Base-by-base conservation (phyloP, 768 basidiomycete genomes). In the Holtermannia corniformis region DNA sequence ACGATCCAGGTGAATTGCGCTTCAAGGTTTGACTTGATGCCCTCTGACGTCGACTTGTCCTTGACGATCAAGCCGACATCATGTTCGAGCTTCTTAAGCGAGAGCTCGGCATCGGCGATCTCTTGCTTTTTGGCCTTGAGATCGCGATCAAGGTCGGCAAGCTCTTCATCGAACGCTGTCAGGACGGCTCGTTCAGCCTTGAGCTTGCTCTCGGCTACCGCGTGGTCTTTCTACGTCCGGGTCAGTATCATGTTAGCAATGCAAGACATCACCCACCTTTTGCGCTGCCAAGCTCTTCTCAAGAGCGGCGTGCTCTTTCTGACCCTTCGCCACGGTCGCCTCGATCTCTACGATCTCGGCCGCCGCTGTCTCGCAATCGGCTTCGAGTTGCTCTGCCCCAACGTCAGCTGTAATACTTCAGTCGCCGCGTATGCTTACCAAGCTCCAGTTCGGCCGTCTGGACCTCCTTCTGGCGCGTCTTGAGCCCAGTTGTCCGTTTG, bases 131-230 rank as follows among this genome's bases (percentile, higher is more conserved):
- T 88, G 55, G 76, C 79, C 72, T 87, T 87, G 71, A 96, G 84
- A 37, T 80, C 82, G 4, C 77, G 77, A 25, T 92, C 88, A 0
- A 97, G 82, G 26, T 82, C 83, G 53, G 83, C 83, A 55, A 99
- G 74, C 71, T 97, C 92, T 40, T 81, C 80, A 64, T 93, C 90
- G 71, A 92, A 97, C 1, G 86, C 82, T 19, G 81, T 82, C 11
- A 97, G 78, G 5, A 87, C 85, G 4, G 88, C 89, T 20, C 84
- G 83, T 71, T 97, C 95, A 58, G 88, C 84, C 54, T 82, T 78
- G 12, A 96, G 79, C 58, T 81, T 82, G 2, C 74, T 75, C 56
- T 88, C 83, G 1, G 85, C 86, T 55, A 80, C 77, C 25, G 80
- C 75, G 59, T 84, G 80, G 13, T 77, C 66, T 72, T 50, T 66